Evolutionary conservation across 208 protist species (phyloP), one percentile per base, ranked within the genome.

Genomic region (Trypanosoma avium): DNA sequence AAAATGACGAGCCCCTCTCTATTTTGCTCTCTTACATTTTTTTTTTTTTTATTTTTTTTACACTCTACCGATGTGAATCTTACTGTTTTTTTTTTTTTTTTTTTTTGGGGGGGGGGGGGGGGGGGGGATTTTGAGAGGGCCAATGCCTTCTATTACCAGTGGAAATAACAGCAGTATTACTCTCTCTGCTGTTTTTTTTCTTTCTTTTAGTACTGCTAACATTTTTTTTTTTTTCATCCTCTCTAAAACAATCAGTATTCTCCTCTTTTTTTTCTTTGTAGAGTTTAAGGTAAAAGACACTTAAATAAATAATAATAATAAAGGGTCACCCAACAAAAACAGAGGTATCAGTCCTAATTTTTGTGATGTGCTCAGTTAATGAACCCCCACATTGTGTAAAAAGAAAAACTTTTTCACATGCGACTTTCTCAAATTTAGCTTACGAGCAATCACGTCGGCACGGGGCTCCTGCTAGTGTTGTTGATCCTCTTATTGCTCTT

Each of bases 401-500:
- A 10, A 10, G 33, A 38, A 38, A 38, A 13, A 38, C 5, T 38
- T 5, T 13, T 38, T 13, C 33, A 38, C 33, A 10, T 38, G 33
- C 17, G 15, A 15, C 3, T 4, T 12, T 49, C 0, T 49, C 55
- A 27, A 43, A 53, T 42, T 19, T 24, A 6, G 65, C 58, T 0
- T 22, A 9, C 8, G 10, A 53, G 50, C 59, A 47, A 24, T 48
- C 73, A 3, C 47, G 79, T 17, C 80, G 86, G 3, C 76, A 70
- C 40, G 83, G 81, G 22, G 74, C 70, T 0, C 70, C 83, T 1
- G 65, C 77, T 0, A 55, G 68, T 19, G 84, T 84, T 9, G 80
- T 91, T 4, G 84, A 89, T 32, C 81, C 89, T 8, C 70, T 95
- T 9, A 71, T 88, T 3, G 85, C 83, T 6, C 60, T 91, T 6